A percentile compares a stretch with the other conserved stretches of the same genome.
These are phyloP conservation scores for Platanus orientalis DNA, from an alignment of 164 flowering plant species.

Conservation along the genomic window DNA sequence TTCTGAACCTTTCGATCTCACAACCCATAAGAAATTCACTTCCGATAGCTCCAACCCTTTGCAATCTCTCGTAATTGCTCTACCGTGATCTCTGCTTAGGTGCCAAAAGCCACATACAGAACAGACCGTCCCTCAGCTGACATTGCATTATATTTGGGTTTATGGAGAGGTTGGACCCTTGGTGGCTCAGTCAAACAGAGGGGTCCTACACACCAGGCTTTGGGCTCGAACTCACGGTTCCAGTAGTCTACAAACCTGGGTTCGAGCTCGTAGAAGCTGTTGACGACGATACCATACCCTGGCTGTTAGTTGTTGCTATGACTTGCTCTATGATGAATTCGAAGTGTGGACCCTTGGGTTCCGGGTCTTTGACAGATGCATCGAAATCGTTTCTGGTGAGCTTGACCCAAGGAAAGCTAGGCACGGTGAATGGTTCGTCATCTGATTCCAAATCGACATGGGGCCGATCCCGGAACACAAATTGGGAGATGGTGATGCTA, in stretches of 20 bases:
- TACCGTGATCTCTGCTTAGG: too few relatives aligned
- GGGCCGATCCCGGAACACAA: neutral
- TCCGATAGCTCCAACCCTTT: slow-evolving; percentile 20
- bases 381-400: neutral
- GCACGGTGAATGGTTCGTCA: slow-evolving; percentile 11
- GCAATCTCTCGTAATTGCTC: slow-evolving; percentile 10
- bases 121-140: too few relatives aligned
- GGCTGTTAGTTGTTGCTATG: neutral
- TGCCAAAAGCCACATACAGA: too few relatives aligned
- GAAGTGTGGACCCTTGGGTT: neutral
- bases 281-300: neutral
- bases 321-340: neutral
- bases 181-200: too few relatives aligned
- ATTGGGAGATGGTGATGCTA: slow-evolving; percentile 1
- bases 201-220: too few relatives aligned
- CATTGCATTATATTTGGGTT: too few relatives aligned
- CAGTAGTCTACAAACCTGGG: neutral
- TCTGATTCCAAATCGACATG: neutral
- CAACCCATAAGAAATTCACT: slow-evolving; percentile 23
- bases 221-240: neutral
- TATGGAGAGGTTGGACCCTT: too few relatives aligned
- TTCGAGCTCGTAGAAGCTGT: neutral
- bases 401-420: neutral
- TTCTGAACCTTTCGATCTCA: neutral
- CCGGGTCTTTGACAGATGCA: neutral